Evolutionary conservation across 2,329 filamentous ascomycete species (phyloP).

Genomic region (Diaporthe helianthi): DNA sequence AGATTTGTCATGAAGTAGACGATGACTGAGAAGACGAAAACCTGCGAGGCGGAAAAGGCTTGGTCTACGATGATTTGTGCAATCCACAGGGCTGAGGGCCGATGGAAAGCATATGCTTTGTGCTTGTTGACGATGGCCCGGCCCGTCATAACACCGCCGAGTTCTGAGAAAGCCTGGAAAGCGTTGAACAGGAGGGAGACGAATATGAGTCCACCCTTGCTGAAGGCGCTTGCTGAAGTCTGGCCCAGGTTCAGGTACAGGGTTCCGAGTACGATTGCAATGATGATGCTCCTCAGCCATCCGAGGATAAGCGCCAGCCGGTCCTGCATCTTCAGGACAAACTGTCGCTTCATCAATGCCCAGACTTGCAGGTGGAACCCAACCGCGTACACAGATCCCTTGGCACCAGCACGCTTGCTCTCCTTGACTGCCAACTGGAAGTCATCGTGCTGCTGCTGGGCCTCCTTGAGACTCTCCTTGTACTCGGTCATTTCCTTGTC

Average conservation of each 20-base stretch:
- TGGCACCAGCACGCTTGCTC: conserved; percentile 77
- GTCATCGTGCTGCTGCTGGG: conserved; percentile 74
- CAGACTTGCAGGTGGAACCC: conserved; percentile 85
- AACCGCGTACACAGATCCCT: conserved; percentile 81
- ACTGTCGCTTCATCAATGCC: conserved; percentile 84
- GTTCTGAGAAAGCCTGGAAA: conserved; percentile 84
- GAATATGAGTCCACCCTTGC: conserved; percentile 82
- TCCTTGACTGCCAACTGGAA: conserved; percentile 79
- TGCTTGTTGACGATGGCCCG: conserved; percentile 85
- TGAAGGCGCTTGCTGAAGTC: conserved; percentile 75
- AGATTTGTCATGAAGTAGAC: conserved; percentile 82
- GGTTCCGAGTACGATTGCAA: conserved; percentile 81
- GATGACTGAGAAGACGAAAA: conserved; percentile 75
- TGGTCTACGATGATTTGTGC: conserved; percentile 83
- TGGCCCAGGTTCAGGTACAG: conserved; percentile 76
- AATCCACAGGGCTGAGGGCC: conserved; percentile 83
- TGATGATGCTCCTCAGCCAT: conserved; percentile 72
- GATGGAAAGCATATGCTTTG: conserved; percentile 81
- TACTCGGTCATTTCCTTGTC: conserved; percentile 73
- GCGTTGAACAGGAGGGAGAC: conserved; percentile 83
- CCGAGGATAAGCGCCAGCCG: conserved; percentile 77
- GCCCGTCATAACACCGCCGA: conserved; percentile 77
- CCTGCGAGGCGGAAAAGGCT: conserved; percentile 73
- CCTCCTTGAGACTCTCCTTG: conserved; percentile 66
- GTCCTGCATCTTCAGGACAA: conserved; percentile 85